Evolutionary conservation across 2,329 filamentous ascomycete genomes (phyloP).

Genomic region (Colletotrichum horii): DNA sequence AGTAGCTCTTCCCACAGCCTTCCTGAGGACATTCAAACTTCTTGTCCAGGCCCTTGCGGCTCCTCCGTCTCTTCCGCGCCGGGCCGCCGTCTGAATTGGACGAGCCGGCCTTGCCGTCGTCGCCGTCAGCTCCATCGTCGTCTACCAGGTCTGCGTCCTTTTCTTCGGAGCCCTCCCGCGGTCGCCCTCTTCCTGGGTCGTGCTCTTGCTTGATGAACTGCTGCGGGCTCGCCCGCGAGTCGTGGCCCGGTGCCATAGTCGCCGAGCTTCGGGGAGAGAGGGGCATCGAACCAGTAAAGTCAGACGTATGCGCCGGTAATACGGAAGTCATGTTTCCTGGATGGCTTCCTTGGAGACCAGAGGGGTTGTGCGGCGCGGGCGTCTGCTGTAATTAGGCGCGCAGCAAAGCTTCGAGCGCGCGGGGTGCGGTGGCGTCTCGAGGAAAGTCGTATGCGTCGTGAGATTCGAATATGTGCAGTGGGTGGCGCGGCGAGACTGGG

Average conservation of each 20-base stretch:
- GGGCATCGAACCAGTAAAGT: constrained; percentile 42
- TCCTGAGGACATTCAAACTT: constrained; percentile 84
- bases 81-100: constrained; percentile 58
- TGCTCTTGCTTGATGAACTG: constrained; percentile 46
- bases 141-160: constrained; percentile 47
- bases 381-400: constrained; percentile 7
- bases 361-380: not conserved
- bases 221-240: constrained; percentile 39
- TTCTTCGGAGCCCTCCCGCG: constrained; percentile 46
- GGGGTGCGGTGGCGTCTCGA: not conserved
- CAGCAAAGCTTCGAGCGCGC: not conserved
- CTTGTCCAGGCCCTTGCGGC: constrained; percentile 80
- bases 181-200: constrained; percentile 43
- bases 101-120: constrained; percentile 50
- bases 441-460: not conserved
- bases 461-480: not conserved
- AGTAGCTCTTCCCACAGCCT: constrained; percentile 95
- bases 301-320: constrained; percentile 41
- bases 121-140: constrained; percentile 41
- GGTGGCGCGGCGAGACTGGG: not conserved
- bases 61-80: constrained; percentile 68
- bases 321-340: constrained; percentile 45
- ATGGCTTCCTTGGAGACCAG: not conserved
- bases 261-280: constrained; percentile 42
- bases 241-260: constrained; percentile 48